Base-by-base conservation (phyloP, 768 basidiomycete species). In the Lactarius pseudohatsudake region DNA sequence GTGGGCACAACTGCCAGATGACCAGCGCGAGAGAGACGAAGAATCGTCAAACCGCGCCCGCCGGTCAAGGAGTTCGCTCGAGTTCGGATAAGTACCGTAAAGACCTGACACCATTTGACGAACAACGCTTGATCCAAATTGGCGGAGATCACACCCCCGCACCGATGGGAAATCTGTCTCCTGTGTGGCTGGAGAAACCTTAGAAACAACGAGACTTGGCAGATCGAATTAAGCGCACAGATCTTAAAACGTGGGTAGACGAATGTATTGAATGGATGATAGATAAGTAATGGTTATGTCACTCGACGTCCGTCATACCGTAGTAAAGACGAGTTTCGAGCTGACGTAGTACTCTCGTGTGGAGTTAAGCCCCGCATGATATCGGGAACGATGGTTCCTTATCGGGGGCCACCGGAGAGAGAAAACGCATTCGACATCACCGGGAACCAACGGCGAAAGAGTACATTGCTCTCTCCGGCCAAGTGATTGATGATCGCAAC, bases 301-400 rank as follows among this genome's bases (percentile, higher is more conserved):
- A 53, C 26, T 13, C 26, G 50, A 53, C 43, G 2, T 45, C 16
- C 43, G 20, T 45, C 3, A 45, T 45, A 20, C 20, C 3, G 20
- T 11, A n/a, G 50, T 13, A 26, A 53, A 53, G 50, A 26, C 22
- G n/a, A 53, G 50, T 53, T 53, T 26, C 26, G 50, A 53, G 6
- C 22, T 28, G 50, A 53, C 50, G 50, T 53, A 53, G 50, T 53
- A 53, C 26, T 26, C 4, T 26, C 22, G 22, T 3, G 26, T 26
- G 50, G 50, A 53, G 50, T 53, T 53, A 26, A 50, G 47, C 22
- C n/a, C 47, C 47, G n/a, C 50, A 9, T 53, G 26, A 53, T 22
- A 53, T 53, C 50, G 50, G 26, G 50, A 22, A 53, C 50, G 50
- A 53, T 53, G 50, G 50, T 53, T 53, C 50, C 50, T 53, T 53